Base-by-base conservation (phyloP, 768 basidiomycete genomes). In the Boletus barrowsii region DNA sequence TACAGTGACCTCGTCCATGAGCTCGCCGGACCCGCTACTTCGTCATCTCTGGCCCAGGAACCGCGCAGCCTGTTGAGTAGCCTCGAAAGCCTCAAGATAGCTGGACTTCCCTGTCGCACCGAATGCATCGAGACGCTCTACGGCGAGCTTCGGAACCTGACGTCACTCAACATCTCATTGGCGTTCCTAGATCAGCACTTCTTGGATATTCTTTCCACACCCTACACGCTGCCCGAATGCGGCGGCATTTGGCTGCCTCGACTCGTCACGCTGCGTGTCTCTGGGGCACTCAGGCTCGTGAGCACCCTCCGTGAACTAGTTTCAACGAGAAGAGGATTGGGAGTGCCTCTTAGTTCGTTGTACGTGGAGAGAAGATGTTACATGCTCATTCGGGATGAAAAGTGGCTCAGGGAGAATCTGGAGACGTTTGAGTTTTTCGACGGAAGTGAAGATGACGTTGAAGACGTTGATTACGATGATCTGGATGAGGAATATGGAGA, bases 81-180 rank as follows among this genome's bases (percentile, higher is more conserved):
- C 14, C 65, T 90, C 44, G 73, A 80, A 49, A 68, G 73, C 51
- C 72, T 88, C 47, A 82, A 83, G 62, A 66, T 90, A 40, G 63
- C 73, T 1, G 76, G 76, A 15, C 68, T 87, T 40, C 76, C 77
- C 1, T 82, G 80, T 62, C 67, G 70, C 49, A 35, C 51, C n/a
- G 49, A 60, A 0, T 67, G 68, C 26, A 56, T 73, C n/a, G 9
- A 18, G 8, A 10, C 17, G 6, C 26, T 87, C 62, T 76, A 81
- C 51, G 68, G 60, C 18, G 77, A 83, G 58, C 73, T 88, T 22
- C 65, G 59, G 4, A 77, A 77, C 45, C 67, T 90, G 20, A 68
- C 72, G 54, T 55, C 64, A 42, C 66, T 88, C 47, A 68, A 68
- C 17, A 39, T 39, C 13, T 26, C 24, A 17, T 20, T n/a, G 29